These are phyloP conservation scores for Boletus pseudopeckii DNA, from an alignment of 768 basidiomycete species.

Conservation along the genomic window DNA sequence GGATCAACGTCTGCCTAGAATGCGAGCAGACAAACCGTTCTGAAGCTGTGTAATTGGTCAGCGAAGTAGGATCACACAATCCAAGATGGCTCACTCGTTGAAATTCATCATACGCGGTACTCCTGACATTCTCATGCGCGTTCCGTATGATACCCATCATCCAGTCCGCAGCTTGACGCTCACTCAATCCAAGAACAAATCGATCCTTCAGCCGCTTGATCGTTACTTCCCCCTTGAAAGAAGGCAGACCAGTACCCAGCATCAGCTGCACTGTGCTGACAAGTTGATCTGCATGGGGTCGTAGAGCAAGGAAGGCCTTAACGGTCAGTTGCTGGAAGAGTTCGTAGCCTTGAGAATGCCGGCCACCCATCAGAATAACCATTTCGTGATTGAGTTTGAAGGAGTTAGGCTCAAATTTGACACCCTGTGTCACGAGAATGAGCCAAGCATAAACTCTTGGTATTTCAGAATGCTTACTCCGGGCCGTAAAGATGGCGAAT, in stretches of 20 bases:
- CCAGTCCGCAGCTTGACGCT: constrained; percentile 89
- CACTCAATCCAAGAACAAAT: constrained; percentile 77
- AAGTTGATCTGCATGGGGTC: constrained; percentile 91
- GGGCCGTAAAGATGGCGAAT: constrained; percentile 42
- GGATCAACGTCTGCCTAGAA: background rate
- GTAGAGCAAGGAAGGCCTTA: constrained; percentile 94
- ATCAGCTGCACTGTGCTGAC: constrained; percentile 87
- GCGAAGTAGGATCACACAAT: background rate
- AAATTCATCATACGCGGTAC: constrained; percentile 94
- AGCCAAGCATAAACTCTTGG: background rate
- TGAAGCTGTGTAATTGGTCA: constrained; percentile 38
- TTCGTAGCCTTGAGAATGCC: constrained; percentile 90
- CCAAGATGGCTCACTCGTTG: constrained; percentile 59
- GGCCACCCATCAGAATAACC: constrained; percentile 96
- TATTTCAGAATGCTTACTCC: constrained; percentile 44
- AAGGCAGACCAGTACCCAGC: constrained; percentile 92
- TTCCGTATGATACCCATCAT: constrained; percentile 89
- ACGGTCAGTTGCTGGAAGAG: constrained; percentile 92
- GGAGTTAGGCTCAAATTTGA: constrained; percentile 97
- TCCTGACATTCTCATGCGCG: constrained; percentile 92
- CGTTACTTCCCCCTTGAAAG: constrained; percentile 94
- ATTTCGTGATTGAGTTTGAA: constrained; percentile 99
- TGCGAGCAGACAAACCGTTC: constrained; percentile 36
- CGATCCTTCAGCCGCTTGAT: constrained; percentile 84
- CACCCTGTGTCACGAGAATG: constrained; percentile 55